Percentiles rank a stretch among this genome's conserved stretches.
These are phyloP conservation scores for Dictyostelium citrinum DNA, from an alignment of 78 protist genomes.

Conservation along the genomic window DNA sequence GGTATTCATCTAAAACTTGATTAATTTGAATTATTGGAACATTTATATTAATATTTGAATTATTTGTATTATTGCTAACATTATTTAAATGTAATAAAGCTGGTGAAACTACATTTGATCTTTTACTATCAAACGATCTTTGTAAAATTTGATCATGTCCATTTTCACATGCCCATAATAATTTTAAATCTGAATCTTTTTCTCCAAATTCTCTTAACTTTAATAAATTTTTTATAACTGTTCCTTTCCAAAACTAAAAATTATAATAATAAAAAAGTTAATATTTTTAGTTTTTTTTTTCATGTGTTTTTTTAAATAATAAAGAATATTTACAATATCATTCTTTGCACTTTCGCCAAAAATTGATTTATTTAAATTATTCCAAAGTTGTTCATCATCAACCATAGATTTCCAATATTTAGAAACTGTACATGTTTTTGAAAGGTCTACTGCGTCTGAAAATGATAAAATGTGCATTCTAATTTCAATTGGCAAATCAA, in stretches of 20 bases:
- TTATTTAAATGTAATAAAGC: neutral
- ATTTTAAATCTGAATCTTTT: conserved; percentile 13
- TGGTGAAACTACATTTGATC: neutral
- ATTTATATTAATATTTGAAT: neutral
- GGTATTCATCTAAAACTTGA: neutral
- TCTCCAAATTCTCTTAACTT: conserved; percentile 33
- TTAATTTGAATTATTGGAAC: neutral
- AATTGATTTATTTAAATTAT: neutral
- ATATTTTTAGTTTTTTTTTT: neutral
- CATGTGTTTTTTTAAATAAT: neutral
- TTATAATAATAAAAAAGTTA: neutral
- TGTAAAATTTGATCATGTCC: conserved; percentile 66
- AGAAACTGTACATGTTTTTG: conserved; percentile 13
- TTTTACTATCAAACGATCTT: conserved; percentile 42
- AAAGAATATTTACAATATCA: neutral
- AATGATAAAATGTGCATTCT: conserved; percentile 73
- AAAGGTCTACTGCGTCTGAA: conserved; percentile 54
- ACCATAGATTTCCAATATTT: conserved; percentile 34
- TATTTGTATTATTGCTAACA: neutral
- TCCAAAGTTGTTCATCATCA: conserved; percentile 71
- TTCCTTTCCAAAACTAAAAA: conserved; percentile 27
- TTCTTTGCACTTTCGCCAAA: conserved; percentile 51
- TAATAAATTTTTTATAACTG: conserved; percentile 34
- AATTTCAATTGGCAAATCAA: conserved; percentile 47
- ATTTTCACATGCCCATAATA: conserved; percentile 77